Evolutionary conservation across 805 yeast genomes (phyloP).

Genomic region (Dipodascopsis uninucleata): DNA sequence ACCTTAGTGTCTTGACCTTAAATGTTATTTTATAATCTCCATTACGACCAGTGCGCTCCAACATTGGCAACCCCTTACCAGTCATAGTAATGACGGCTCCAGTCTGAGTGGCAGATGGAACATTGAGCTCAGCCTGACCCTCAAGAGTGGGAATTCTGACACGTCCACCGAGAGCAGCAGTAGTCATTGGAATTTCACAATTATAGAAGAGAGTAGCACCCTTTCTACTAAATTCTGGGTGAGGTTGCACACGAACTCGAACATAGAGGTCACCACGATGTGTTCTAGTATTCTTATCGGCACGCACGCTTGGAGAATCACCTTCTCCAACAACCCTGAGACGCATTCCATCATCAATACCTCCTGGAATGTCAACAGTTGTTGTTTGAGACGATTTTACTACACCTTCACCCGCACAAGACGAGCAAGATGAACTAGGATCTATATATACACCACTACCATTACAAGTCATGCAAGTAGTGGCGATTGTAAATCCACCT

Average conservation of each 20-base stretch:
- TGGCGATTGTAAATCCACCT: conserved; percentile 96
- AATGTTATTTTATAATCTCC: conserved; percentile 80
- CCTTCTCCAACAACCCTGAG: conserved; percentile 85
- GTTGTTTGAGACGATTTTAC: conserved; percentile 63
- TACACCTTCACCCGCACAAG: conserved; percentile 91
- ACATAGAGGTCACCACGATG: conserved; percentile 85
- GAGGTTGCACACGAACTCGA: conserved; percentile 72
- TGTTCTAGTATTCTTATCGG: conserved; percentile 61
- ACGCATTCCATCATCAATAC: conserved; percentile 81
- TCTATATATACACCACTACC: conserved; percentile 83
- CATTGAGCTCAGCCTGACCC: conserved; percentile 73
- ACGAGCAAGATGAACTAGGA: conserved; percentile 61
- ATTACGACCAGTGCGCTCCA: conserved; percentile 44
- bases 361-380: conserved; percentile 80
- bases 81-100: conserved; percentile 74
- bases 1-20: conserved; percentile 58
- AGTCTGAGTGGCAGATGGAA: conserved; percentile 78
- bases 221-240: conserved; percentile 62
- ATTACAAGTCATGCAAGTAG: conserved; percentile 81
- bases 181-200: conserved; percentile 80
- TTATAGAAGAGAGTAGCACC: conserved; percentile 63
- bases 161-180: conserved; percentile 94
- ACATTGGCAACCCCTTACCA: conserved; percentile 79
- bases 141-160: conserved; percentile 87
- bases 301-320: conserved; percentile 61